These are phyloP conservation scores for Zoysia matrella DNA, from an alignment of 202 grass and related monocot genomes.

Conservation along the genomic window DNA sequence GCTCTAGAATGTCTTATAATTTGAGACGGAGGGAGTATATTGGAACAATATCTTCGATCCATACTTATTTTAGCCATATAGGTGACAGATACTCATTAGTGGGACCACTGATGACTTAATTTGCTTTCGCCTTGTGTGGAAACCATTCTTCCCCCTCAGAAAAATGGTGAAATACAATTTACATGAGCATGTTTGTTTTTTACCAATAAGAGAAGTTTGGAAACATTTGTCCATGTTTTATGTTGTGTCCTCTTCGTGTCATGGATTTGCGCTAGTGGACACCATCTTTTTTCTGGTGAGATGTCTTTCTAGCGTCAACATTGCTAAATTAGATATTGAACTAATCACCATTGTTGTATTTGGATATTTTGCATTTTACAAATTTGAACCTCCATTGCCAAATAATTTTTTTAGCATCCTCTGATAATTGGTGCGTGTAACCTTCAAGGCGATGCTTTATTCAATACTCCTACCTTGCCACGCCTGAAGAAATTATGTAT, in stretches of 20 bases:
- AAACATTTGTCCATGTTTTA: constrained; percentile 8
- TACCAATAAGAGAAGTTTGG: background rate
- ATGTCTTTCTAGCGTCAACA: constrained; percentile 1
- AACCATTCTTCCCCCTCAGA: background rate
- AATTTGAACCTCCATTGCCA: background rate
- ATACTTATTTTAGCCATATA: background rate
- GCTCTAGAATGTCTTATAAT: no score
- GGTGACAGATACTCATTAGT: background rate
- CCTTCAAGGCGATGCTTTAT: background rate
- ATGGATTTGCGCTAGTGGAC: background rate
- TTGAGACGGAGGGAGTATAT: background rate
- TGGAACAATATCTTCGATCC: background rate
- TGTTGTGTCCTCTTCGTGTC: constrained; percentile 1
- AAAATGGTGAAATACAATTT: background rate
- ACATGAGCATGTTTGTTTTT: constrained; percentile 17
- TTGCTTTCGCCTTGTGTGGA: background rate
- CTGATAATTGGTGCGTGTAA: constrained; percentile 17
- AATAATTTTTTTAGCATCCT: background rate
- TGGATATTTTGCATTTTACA: constrained; percentile 14
- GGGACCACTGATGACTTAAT: background rate
- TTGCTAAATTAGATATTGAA: background rate
- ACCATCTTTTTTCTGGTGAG: background rate
- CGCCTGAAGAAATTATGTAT: constrained; percentile 12
- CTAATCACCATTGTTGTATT: background rate
- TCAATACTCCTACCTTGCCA: background rate